Evolutionary conservation across 2,329 filamentous ascomycete genomes (phyloP), one percentile per base, ranked within the genome.

Genomic region (Xylariales sp.): DNA sequence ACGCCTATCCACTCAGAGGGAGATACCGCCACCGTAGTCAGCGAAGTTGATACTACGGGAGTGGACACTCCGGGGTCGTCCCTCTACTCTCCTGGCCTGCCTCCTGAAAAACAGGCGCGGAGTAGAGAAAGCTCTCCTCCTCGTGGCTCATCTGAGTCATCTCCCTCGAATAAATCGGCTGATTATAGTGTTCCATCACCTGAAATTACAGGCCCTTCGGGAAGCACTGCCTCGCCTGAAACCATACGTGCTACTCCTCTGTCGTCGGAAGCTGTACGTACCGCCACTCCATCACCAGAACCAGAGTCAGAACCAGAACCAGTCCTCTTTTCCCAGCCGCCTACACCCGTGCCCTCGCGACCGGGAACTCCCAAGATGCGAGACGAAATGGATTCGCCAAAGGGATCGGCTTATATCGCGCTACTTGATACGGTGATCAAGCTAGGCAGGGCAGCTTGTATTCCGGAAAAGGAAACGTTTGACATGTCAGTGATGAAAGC

Each of bases 371-470:
- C 58, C 12, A 34, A 28, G 34, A 28, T 46, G 9, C 32, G 45
- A 16, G 58, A 52, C 3, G 32, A 61, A 14, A 4, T 52, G 4
- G 46, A 43, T 8, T 41, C 50, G 28, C 39, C 43, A 7, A 18
- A 34, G 14, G 46, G 45, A 14, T 41, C 58, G 2, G 49, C 36
- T 9, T 61, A 61, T 28, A 18, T 61, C 36, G n/a, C 12, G 5
- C 58, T 61, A 1, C 58, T 61, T 4, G 32, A 53, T 10, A 43
- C 28, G 12, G 32, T 61, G 9, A 61, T 61, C 12, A 50, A 39
- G 16, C 5, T 23, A 34, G 58, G 46, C 18, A n/a, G 58, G 4
- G 16, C 18, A 14, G 58, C 49, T 18, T 12, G 32, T 7, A 43
- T 61, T 18, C 49, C 49, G 12, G 6, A 10, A 16, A 61, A 61